Percentiles rank a stretch among this genome's conserved stretches.
Conservation (phyloP, 2,329 filamentous ascomycete species). For the Capronia americana region DNA sequence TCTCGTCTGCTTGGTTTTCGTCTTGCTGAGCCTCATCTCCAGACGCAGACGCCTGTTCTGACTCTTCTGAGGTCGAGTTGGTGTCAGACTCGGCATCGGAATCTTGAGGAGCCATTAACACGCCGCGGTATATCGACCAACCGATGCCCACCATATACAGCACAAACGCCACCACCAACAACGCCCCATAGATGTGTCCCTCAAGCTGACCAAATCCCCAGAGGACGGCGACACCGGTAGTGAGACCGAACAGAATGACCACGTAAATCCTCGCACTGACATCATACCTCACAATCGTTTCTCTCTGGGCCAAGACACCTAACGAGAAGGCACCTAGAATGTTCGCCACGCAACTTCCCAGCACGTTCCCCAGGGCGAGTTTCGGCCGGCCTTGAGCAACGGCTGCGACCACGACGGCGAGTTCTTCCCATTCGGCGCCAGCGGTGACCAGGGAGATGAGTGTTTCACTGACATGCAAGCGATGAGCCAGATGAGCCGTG, state of each 20-base stretch:
- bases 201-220: slow-evolving; percentile 18
- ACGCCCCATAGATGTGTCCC: slow-evolving; percentile 44
- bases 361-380: slow-evolving; percentile 61
- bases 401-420: slow-evolving; percentile 58
- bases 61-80: not conserved
- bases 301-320: slow-evolving; percentile 54
- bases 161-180: slow-evolving; percentile 53
- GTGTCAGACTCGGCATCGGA: slow-evolving; percentile 48
- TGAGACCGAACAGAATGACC: slow-evolving; percentile 51
- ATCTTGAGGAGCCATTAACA: slow-evolving; percentile 50
- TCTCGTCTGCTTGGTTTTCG: slow-evolving; percentile 2
- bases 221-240: slow-evolving; percentile 46
- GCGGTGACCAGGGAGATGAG: slow-evolving; percentile 60
- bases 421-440: slow-evolving; percentile 63
- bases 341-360: slow-evolving; percentile 63
- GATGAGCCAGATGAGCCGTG: slow-evolving; percentile 55
- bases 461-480: slow-evolving; percentile 54
- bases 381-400: slow-evolving; percentile 55
- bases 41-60: not conserved
- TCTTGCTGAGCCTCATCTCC: not conserved
- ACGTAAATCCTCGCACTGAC: slow-evolving; percentile 58
- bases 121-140: slow-evolving; percentile 55
- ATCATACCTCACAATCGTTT: slow-evolving; percentile 50
- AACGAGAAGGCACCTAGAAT: slow-evolving; percentile 63
- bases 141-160: slow-evolving; percentile 54